phyloP scores from a whole-genome alignment of 352 stramenopile genomes.

The Peronospora belbahrii region DNA sequence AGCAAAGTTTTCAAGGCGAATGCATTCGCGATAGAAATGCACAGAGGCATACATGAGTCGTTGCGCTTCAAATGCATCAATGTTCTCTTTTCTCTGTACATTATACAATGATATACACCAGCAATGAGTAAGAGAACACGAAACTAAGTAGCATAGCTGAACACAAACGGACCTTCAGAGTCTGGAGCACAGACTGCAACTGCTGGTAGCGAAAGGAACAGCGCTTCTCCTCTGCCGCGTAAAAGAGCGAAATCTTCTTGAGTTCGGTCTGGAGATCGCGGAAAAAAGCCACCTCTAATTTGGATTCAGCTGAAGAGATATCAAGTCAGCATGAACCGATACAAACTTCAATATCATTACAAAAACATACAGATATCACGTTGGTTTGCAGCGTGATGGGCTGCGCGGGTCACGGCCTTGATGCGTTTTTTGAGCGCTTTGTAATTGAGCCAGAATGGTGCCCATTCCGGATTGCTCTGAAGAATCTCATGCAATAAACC shows the following conservation, averaged over 20 bases:
- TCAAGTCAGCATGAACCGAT: neutral
- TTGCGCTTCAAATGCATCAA: constrained; percentile 47
- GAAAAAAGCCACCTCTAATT: constrained; percentile 75
- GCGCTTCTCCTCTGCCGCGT: constrained; percentile 64
- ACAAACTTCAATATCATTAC: neutral
- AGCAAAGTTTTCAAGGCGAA: constrained; percentile 74
- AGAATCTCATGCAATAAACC: constrained; percentile 56
- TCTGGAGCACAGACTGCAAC: constrained; percentile 57
- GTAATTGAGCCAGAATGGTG: constrained; percentile 85
- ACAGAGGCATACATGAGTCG: constrained; percentile 77
- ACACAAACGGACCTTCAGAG: constrained; percentile 37
- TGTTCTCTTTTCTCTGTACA: constrained; percentile 30
- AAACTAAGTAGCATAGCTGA: neutral
- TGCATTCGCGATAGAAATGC: constrained; percentile 79
- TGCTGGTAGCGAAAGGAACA: constrained; percentile 64
- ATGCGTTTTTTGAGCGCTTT: constrained; percentile 83
- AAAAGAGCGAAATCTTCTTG: constrained; percentile 80
- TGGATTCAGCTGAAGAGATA: constrained; percentile 40
- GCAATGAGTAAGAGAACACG: neutral
- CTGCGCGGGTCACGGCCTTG: constrained; percentile 52
- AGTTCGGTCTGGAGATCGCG: constrained; percentile 61
- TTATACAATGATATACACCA: neutral
- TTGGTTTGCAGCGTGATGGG: constrained; percentile 29
- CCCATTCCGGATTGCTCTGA: constrained; percentile 73
- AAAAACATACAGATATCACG: constrained; percentile 40